phyloP scores from a whole-genome alignment of 768 basidiomycete genomes.

The Multifurca ochricompacta region DNA sequence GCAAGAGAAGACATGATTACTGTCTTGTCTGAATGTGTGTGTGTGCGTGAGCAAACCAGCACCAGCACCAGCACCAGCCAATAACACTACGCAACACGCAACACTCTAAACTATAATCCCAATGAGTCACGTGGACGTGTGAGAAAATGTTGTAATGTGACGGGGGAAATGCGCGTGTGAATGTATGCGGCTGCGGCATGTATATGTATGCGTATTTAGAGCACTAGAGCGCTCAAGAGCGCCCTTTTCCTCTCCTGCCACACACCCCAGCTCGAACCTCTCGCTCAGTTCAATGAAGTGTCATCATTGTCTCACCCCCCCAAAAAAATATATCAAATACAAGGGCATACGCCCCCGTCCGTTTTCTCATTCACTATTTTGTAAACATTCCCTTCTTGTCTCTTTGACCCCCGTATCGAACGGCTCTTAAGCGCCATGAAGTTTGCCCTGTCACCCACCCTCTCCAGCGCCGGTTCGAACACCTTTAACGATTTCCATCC shows the following conservation, averaged over 20 bases:
- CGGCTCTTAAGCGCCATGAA: not conserved
- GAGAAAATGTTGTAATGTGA: not conserved
- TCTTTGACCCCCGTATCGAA: not conserved
- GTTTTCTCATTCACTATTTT: not conserved
- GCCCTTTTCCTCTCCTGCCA: not conserved
- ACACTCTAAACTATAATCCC: too few relatives aligned
- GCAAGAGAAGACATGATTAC: slow-evolving; percentile 9
- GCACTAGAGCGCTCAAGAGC: slow-evolving; percentile 8
- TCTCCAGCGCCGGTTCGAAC: not conserved
- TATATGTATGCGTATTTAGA: not conserved
- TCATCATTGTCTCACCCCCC: not conserved
- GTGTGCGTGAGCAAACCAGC: too few relatives aligned
- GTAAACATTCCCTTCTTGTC: not conserved
- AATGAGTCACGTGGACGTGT: too few relatives aligned
- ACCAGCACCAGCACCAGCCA: too few relatives aligned
- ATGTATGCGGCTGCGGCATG: too few relatives aligned
- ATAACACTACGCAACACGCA: too few relatives aligned
- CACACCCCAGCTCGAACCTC: not conserved
- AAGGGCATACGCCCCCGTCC: not conserved
- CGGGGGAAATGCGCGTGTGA: too few relatives aligned
- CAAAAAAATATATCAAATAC: not conserved
- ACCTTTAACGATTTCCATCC: too few relatives aligned
- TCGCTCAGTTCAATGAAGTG: not conserved
- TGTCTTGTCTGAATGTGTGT: not conserved
- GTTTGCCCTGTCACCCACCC: not conserved